A percentile compares a stretch with the other conserved stretches of the same genome.
These are phyloP conservation scores for Lasiosphaeria ovina DNA, from an alignment of 495 filamentous ascomycete genomes.

Conservation along the genomic window DNA sequence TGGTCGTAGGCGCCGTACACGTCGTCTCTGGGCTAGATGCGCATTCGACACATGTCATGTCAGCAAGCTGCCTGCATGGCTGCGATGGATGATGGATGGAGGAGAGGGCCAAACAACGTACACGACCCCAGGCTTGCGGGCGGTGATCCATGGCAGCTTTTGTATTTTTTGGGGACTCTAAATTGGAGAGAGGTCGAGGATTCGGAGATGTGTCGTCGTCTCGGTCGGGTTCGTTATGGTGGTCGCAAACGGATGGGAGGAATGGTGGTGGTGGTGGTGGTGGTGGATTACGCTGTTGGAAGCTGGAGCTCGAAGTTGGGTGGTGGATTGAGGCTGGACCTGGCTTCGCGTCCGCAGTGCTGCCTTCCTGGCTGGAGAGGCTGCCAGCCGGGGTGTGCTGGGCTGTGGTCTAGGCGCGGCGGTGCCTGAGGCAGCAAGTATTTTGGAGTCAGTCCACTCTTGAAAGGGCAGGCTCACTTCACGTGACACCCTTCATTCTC, in stretches of 20 bases:
- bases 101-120: constrained; percentile 41
- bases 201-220: not conserved
- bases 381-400: not conserved
- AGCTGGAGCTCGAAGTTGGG: constrained; percentile 20
- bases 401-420: not conserved
- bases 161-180: not conserved
- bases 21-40: constrained; percentile 80
- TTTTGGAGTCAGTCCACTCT: not conserved
- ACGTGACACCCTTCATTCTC: constrained; percentile 34
- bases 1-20: constrained; percentile 89
- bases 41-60: not conserved
- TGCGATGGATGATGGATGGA: not conserved
- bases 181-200: not conserved
- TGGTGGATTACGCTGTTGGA: not conserved
- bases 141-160: constrained; percentile 77
- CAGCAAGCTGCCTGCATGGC: not conserved
- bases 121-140: constrained; percentile 94
- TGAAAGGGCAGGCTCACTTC: constrained; percentile 8
- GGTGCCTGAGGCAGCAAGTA: constrained; percentile 18
- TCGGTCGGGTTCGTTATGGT: not conserved
- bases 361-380: constrained; percentile 26
- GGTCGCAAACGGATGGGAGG: constrained; percentile 14
- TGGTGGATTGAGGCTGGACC: constrained; percentile 21
- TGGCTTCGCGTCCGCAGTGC: constrained; percentile 40
- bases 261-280: constrained; percentile 4